Evolutionary conservation across 345 rosid genomes (phyloP), one percentile per base, ranked within the genome.

Genomic region (Ricinus communis): DNA sequence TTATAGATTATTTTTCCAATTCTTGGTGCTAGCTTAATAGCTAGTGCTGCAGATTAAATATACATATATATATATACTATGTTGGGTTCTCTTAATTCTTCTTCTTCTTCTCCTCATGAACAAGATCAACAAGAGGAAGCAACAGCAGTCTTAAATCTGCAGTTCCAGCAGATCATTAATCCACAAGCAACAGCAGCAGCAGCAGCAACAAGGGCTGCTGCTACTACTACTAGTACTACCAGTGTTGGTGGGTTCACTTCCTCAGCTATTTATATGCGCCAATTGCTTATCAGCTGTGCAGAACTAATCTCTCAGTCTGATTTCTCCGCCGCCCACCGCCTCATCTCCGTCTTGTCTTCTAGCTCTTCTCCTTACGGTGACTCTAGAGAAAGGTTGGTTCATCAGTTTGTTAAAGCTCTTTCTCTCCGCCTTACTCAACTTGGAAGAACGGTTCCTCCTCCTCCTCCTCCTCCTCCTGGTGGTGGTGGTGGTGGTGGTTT

Each of bases 351-450:
- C 63, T 79, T 90, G 49, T 81, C 87, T 3, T 25, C 86, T 5
- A 77, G 62, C 83, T 88, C 95, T 22, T 89, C 96, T 45, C 91
- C 97, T 57, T 77, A 78, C 21, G 98, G 99, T 0, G 99, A 95
- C 50, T 90, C 99, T 27, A 80, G 82, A 6, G 92, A 95, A 77
- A 74, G 97, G 31, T 71, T 92, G 4, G 85, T 83, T 30, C 81
- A 92, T 70, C 96, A 91, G 62, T 95, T 95, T 71, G 61, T 85
- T n/a, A 84, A 74, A 78, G 96, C 99, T 62, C 86, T 95, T 73
- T 90, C 92, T 52, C 71, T 86, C 68, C 92, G 90, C 66, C 87
- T 91, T 79, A 80, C 49, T 76, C 80, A 66, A 76, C 82, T 46
- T 31, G 69, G 65, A 66, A 58, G 70, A 58, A 69, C 72, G 1